These are phyloP conservation scores for Hansenula anomala DNA, from an alignment of 1,139 yeast genomes.

Conservation along the genomic window DNA sequence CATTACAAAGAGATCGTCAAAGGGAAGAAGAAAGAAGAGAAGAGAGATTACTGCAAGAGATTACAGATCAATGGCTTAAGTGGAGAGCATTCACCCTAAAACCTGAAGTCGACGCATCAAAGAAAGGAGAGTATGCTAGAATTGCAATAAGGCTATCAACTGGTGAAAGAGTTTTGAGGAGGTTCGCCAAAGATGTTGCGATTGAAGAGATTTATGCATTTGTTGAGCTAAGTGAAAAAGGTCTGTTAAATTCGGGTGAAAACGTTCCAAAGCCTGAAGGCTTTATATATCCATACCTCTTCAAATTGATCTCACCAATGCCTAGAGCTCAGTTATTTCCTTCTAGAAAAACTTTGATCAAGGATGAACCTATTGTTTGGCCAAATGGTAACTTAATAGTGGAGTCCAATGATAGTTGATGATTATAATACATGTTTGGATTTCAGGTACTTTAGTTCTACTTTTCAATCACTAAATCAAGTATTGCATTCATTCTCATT, in stretches of 20 bases:
- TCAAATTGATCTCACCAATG: conserved; percentile 49
- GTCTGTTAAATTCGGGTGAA: conserved; percentile 27
- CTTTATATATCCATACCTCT: conserved; percentile 39
- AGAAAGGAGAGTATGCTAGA: conserved; percentile 33
- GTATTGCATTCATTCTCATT: too few relatives aligned
- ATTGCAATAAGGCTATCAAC: conserved; percentile 55
- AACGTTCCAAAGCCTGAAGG: conserved; percentile 27
- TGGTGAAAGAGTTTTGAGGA: conserved; percentile 30
- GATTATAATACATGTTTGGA: too few relatives aligned
- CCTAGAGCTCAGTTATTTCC: conserved; percentile 44
- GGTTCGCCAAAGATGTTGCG: conserved; percentile 40
- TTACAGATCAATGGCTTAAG: conserved; percentile 36
- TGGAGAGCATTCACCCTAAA: conserved; percentile 39
- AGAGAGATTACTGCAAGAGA: conserved; percentile 20
- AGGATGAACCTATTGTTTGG: conserved; percentile 41
- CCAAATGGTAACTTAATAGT: conserved; percentile 60
- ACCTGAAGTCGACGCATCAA: conserved; percentile 28
- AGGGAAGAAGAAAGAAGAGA: conserved; percentile 26
- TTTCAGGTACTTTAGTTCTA: too few relatives aligned
- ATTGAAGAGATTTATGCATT: conserved; percentile 57
- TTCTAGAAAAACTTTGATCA: conserved; percentile 25
- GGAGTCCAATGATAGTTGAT: conserved; percentile 27
- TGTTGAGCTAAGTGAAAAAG: conserved; percentile 40
- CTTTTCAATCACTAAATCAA: too few relatives aligned
- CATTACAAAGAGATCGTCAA: conserved; percentile 42